Evolutionary conservation across 805 yeast genomes (phyloP).

Genomic region (Spathaspora girioi): DNA sequence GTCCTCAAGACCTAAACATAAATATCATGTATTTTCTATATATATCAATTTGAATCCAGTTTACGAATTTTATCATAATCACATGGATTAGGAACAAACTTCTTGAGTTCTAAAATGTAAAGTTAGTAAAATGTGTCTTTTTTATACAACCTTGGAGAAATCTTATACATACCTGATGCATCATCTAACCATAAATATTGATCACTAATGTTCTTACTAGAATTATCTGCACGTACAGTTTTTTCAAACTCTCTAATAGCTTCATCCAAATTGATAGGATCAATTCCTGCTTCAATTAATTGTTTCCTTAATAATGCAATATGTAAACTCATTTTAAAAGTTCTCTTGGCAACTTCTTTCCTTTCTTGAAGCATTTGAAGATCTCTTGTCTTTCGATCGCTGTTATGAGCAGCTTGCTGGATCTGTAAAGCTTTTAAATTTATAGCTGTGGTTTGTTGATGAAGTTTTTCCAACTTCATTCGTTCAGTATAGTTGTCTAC

Average conservation of each 20-base stretch:
- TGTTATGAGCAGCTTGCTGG: slow-evolving; percentile 47
- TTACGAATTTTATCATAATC: slow-evolving; percentile 47
- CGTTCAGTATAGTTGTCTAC: slow-evolving; percentile 47
- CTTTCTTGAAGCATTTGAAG: slow-evolving; percentile 51
- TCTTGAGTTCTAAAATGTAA: slow-evolving; percentile 32
- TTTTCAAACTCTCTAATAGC: slow-evolving; percentile 50
- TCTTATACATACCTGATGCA: slow-evolving; percentile 29
- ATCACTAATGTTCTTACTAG: slow-evolving; percentile 53
- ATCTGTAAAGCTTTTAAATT: slow-evolving; percentile 35
- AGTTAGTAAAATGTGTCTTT: slow-evolving; percentile 13
- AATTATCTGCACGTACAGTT: slow-evolving; percentile 54
- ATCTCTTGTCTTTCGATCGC: slow-evolving; percentile 50
- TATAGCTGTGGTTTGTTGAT: slow-evolving; percentile 32
- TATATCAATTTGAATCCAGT: background rate
- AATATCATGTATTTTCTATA: background rate
- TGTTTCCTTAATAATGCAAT: slow-evolving; percentile 64
- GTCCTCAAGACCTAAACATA: background rate
- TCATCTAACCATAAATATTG: slow-evolving; percentile 60
- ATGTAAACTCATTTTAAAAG: slow-evolving; percentile 61
- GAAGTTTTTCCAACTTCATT: slow-evolving; percentile 31
- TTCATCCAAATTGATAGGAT: slow-evolving; percentile 54
- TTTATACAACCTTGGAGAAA: background rate
- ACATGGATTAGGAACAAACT: slow-evolving; percentile 53
- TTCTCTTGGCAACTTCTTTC: slow-evolving; percentile 42
- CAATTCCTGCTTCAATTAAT: slow-evolving; percentile 49